Conservation (phyloP, 495 filamentous ascomycete species). For the Aspergillus cavernicola region DNA sequence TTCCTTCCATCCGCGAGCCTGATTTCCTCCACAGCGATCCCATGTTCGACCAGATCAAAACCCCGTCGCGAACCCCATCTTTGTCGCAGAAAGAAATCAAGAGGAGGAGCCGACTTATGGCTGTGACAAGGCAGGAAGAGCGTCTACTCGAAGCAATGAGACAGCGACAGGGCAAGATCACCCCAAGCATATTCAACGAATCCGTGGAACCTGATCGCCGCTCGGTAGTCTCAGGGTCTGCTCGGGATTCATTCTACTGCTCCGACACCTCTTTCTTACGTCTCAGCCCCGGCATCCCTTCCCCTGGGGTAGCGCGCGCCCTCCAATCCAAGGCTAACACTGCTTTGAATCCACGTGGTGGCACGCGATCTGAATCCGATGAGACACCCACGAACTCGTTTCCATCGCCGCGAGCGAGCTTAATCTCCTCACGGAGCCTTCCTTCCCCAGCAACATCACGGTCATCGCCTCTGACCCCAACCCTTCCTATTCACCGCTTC, state of each 20-base stretch:
- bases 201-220: slow-evolving; percentile 24
- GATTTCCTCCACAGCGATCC: slow-evolving; percentile 24
- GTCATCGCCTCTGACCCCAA: slow-evolving; percentile 38
- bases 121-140: slow-evolving; percentile 82
- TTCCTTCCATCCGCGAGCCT: slow-evolving; percentile 34
- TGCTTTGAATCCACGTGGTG: no score
- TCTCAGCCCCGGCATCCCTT: slow-evolving; percentile 34
- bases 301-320: slow-evolving; percentile 20
- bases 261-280: slow-evolving; percentile 43
- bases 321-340: no score
- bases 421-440: slow-evolving; percentile 37
- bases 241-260: slow-evolving; percentile 37
- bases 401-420: slow-evolving; percentile 32
- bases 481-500: slow-evolving; percentile 44
- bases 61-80: not conserved
- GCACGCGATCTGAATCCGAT: slow-evolving; percentile 37
- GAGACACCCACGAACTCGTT: slow-evolving; percentile 34
- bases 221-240: slow-evolving; percentile 33
- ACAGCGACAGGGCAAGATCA: slow-evolving; percentile 70
- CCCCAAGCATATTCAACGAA: slow-evolving; percentile 65
- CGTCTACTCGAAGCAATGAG: slow-evolving; percentile 78
- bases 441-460: slow-evolving; percentile 35
- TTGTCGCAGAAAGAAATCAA: slow-evolving; percentile 30
- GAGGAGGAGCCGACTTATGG: slow-evolving; percentile 67
- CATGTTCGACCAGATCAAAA: slow-evolving; percentile 13